Evolutionary conservation across 768 basidiomycete species (phyloP).

Genomic region (Lentinula raphanica): DNA sequence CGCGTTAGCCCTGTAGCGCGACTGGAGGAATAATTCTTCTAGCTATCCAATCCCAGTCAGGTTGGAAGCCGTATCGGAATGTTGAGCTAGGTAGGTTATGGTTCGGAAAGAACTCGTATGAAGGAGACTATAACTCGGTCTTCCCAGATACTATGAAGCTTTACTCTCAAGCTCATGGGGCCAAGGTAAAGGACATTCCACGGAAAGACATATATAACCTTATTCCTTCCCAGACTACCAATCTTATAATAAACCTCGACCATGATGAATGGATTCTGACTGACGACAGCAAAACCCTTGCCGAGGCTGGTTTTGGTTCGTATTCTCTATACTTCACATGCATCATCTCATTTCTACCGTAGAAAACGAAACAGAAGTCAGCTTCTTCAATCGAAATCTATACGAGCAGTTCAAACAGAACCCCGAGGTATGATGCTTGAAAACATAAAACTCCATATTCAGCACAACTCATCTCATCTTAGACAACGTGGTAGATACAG

Average conservation of each 20-base stretch:
- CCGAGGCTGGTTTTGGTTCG: constrained; percentile 72
- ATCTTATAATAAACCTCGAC: constrained; percentile 96
- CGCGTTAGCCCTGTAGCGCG: constrained; percentile 5
- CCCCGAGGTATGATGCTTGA: constrained; percentile 57
- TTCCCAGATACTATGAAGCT: constrained; percentile 84
- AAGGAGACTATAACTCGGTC: constrained; percentile 5
- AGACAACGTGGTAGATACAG: neutral
- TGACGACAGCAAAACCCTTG: constrained; percentile 61
- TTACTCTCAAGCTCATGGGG: constrained; percentile 91
- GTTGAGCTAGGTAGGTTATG: constrained; percentile 51
- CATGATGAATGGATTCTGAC: constrained; percentile 89
- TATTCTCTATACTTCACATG: constrained; percentile 3
- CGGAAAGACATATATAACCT: neutral
- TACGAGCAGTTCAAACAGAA: constrained; percentile 81
- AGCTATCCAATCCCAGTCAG: constrained; percentile 71
- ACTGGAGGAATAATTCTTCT: constrained; percentile 10
- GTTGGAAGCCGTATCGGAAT: constrained; percentile 87
- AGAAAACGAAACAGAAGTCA: constrained; percentile 97
- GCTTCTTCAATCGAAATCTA: constrained; percentile 74
- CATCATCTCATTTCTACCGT: neutral
- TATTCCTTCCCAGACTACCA: constrained; percentile 64
- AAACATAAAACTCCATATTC: neutral
- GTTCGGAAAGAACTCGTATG: neutral
- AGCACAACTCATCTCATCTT: neutral
- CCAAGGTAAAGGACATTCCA: constrained; percentile 56